phyloP scores from a whole-genome alignment of 129 eudicot species.

The Heracleum sosnowskyi region DNA sequence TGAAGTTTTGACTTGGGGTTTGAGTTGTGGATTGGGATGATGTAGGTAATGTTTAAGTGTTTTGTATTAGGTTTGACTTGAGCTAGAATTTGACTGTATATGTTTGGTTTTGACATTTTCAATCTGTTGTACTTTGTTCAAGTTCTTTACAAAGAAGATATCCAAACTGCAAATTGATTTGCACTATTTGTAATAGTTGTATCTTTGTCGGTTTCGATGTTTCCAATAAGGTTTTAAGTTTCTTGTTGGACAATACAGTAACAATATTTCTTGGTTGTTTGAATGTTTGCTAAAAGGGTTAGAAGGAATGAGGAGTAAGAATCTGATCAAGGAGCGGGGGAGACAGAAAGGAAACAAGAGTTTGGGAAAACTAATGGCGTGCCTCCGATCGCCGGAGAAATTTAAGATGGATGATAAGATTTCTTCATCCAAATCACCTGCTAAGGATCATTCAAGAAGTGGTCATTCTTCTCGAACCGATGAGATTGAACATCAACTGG shows the following conservation, averaged over 20 bases:
- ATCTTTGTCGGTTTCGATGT: neutral
- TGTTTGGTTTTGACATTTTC: neutral
- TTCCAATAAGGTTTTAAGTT: neutral
- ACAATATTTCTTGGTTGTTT: slow-evolving; percentile 12
- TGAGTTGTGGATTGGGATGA: neutral
- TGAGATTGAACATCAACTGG: slow-evolving; percentile 48
- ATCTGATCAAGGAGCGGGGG: slow-evolving; percentile 21
- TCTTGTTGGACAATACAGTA: neutral
- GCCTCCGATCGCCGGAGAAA: slow-evolving; percentile 54
- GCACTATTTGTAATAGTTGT: neutral
- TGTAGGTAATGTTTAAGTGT: neutral
- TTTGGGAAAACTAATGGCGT: slow-evolving; percentile 47
- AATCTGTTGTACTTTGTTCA: neutral
- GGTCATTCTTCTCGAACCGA: slow-evolving; percentile 44
- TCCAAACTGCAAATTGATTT: neutral
- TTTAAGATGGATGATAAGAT: slow-evolving; percentile 34
- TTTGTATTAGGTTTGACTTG: neutral
- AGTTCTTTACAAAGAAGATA: neutral
- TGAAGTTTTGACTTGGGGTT: slow-evolving; percentile 9
- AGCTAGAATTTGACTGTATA: neutral
- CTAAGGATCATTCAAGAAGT: slow-evolving; percentile 55
- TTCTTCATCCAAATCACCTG: slow-evolving; percentile 46
- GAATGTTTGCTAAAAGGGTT: slow-evolving; percentile 28
- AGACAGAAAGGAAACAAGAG: slow-evolving; percentile 15
- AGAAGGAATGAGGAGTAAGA: slow-evolving; percentile 41